Percentiles rank a stretch among this genome's conserved stretches.
Conservation (phyloP, 345 rosid species). For the Viola odorata region DNA sequence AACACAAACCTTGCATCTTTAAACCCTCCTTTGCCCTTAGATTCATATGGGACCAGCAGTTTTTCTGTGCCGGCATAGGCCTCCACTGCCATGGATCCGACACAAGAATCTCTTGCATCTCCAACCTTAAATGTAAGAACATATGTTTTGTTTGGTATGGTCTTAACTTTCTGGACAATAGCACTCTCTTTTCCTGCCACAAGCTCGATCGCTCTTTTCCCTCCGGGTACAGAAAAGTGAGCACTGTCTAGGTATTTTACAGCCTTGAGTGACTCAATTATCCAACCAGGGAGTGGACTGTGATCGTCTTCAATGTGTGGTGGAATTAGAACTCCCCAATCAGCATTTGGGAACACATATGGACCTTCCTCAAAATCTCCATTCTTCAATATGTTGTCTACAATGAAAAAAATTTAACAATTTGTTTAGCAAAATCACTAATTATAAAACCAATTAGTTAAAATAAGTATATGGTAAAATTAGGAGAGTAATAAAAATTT, state of each 20-base stretch:
- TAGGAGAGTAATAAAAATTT: no score
- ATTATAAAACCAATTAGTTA: no score
- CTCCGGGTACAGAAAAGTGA: conserved; percentile 51
- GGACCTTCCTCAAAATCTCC: conserved; percentile 79
- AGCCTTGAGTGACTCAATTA: conserved; percentile 72
- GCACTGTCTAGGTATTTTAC: conserved; percentile 56
- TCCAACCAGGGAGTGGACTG: conserved; percentile 76
- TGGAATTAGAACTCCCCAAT: conserved; percentile 65
- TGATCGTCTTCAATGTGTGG: conserved; percentile 64
- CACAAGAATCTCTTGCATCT: conserved; percentile 53
- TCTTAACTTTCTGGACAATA: conserved; percentile 48
- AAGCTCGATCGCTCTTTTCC: conserved; percentile 60
- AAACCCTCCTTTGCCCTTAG: conserved; percentile 65
- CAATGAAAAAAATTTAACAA: not conserved
- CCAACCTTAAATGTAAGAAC: conserved; percentile 55
- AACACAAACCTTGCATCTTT: conserved; percentile 40
- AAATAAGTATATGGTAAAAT: no score
- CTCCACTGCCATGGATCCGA: conserved; percentile 59
- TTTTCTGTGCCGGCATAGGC: conserved; percentile 50
- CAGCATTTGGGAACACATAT: conserved; percentile 38
- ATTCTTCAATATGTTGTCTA: conserved; percentile 67
- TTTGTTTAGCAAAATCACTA: no score
- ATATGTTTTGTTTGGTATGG: conserved; percentile 34
- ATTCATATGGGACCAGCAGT: conserved; percentile 36
- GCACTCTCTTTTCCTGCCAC: conserved; percentile 77